Conservation (phyloP, 1,284 basidiomycete genomes). For the Moesziomyces aphidis region DNA sequence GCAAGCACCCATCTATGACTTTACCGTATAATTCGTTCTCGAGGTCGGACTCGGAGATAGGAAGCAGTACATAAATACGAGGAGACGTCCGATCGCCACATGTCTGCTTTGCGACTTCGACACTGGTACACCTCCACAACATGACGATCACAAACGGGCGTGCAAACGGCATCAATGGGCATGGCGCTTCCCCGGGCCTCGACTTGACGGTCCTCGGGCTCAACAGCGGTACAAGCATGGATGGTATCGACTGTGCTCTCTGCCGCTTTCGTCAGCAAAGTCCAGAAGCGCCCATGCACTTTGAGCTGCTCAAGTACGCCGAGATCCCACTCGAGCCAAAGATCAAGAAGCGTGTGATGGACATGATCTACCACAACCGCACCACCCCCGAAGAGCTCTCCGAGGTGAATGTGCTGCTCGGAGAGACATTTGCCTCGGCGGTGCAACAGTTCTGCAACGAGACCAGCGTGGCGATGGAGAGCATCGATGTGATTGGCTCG, state of each 20-base stretch:
- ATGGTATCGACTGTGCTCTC: not conserved
- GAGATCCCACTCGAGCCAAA: not conserved
- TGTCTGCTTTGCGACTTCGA: not conserved
- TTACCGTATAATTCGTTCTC: not conserved
- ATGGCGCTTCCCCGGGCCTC: not conserved
- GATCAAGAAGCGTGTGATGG: constrained; percentile 1
- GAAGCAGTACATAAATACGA: not conserved
- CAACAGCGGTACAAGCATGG: not conserved
- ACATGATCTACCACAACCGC: constrained; percentile 1
- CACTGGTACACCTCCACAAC: not conserved
- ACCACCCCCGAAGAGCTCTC: constrained; percentile 1
- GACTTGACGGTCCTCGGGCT: not conserved
- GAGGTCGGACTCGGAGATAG: not conserved
- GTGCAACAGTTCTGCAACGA: not conserved
- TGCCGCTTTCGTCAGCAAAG: not conserved
- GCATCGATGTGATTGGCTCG: not conserved
- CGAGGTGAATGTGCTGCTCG: not conserved
- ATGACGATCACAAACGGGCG: not conserved
- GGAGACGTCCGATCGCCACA: not conserved
- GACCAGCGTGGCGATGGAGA: not conserved
- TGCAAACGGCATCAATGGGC: not conserved
- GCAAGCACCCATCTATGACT: not conserved
- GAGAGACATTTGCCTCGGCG: not conserved
- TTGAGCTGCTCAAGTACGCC: not conserved
- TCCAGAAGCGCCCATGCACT: not conserved